phyloP scores from a whole-genome alignment of 2,329 filamentous ascomycete genomes.

The Scleromitrula shiraiana region DNA sequence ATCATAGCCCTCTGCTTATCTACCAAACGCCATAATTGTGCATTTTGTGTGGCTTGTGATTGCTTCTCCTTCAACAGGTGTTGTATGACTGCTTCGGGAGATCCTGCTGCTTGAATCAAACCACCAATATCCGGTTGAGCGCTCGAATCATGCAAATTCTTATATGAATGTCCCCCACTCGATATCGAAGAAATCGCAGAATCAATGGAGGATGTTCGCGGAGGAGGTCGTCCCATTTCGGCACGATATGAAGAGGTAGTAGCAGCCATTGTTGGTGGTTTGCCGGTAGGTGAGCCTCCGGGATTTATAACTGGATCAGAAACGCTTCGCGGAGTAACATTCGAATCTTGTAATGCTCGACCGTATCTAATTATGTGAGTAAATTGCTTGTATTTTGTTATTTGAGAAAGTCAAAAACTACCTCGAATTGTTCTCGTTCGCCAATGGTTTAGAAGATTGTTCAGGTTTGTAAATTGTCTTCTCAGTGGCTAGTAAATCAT shows the following conservation, averaged over 20 bases:
- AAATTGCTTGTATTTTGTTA: not conserved
- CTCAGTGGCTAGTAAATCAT: conserved; percentile 30
- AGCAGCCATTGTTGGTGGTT: conserved; percentile 24
- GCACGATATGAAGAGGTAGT: conserved; percentile 23
- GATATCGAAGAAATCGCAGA: conserved; percentile 81
- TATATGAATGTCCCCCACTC: conserved; percentile 48
- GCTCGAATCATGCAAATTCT: conserved; percentile 45
- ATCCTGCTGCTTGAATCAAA: conserved; percentile 77
- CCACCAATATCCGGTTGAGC: conserved; percentile 68
- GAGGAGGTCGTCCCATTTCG: conserved; percentile 32
- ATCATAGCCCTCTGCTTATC: conserved; percentile 96
- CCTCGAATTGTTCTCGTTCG: conserved; percentile 17
- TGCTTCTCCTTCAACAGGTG: conserved; percentile 89
- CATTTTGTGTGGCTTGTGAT: conserved; percentile 79
- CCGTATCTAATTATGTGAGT: conserved; percentile 16
- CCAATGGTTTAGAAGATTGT: conserved; percentile 3
- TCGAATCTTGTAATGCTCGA: conserved; percentile 17
- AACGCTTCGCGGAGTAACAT: conserved; percentile 27
- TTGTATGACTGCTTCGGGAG: conserved; percentile 79
- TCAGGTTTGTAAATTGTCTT: conserved; percentile 27
- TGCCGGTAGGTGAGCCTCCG: conserved; percentile 17
- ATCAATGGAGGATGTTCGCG: conserved; percentile 83
- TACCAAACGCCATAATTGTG: conserved; percentile 88
- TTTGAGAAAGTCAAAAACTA: conserved; percentile 11
- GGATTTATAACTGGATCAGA: conserved; percentile 27